Conservation (phyloP, 441 rosid genomes). For the Francoa sonchifolia region DNA sequence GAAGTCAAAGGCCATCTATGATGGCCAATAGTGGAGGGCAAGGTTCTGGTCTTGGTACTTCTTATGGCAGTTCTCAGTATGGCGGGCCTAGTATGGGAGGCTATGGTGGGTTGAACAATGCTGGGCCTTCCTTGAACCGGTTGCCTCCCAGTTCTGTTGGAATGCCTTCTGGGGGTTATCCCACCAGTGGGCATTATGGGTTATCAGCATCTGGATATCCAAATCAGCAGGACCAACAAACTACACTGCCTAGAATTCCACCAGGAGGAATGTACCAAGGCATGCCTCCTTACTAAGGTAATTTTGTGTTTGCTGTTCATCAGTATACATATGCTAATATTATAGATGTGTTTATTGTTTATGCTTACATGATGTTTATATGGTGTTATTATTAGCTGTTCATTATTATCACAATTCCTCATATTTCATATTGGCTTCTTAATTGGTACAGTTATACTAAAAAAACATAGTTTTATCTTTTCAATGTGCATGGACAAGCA, state of each 20-base stretch:
- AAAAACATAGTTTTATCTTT: too few relatives aligned
- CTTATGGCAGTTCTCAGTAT: conserved; percentile 35
- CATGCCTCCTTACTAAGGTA: conserved; percentile 68
- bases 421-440: too few relatives aligned
- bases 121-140: conserved; percentile 42
- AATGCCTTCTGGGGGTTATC: conserved; percentile 53
- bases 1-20: conserved; percentile 23
- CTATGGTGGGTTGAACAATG: conserved; percentile 19
- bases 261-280: conserved; percentile 77
- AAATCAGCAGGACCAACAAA: conserved; percentile 47
- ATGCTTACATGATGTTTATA: too few relatives aligned
- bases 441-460: too few relatives aligned
- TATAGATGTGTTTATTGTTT: too few relatives aligned
- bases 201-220: conserved; percentile 44
- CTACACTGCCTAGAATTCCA: conserved; percentile 61
- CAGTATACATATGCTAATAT: too few relatives aligned
- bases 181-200: conserved; percentile 50
- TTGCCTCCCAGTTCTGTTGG: conserved; percentile 45
- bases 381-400: too few relatives aligned
- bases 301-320: conserved; percentile 17
- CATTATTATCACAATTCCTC: too few relatives aligned
- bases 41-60: conserved; percentile 34
- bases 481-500: too few relatives aligned
- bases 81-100: conserved; percentile 19
- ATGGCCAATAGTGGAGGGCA: conserved; percentile 29